Conservation (phyloP, 345 rosid genomes). For the Turritis glabra region DNA sequence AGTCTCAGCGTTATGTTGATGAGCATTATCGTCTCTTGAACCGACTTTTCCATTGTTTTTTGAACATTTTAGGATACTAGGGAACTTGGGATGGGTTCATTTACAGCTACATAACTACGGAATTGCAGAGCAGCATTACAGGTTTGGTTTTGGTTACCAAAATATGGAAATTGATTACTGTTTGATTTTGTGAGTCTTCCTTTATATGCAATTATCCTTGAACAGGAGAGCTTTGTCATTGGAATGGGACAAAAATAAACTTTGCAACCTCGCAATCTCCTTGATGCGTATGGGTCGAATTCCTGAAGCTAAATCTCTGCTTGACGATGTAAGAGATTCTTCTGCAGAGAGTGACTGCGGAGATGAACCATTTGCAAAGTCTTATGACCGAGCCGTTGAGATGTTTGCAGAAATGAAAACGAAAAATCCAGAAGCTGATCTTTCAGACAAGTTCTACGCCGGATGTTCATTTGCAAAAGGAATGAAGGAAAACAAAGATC, state of each 20-base stretch:
- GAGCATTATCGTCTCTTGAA: neutral
- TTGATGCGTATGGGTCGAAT: slow-evolving; percentile 71
- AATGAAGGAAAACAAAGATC: slow-evolving; percentile 32
- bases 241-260: slow-evolving; percentile 72
- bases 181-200: neutral
- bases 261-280: slow-evolving; percentile 74
- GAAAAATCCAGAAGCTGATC: slow-evolving; percentile 5
- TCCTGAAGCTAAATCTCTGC: slow-evolving; percentile 64
- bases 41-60: neutral
- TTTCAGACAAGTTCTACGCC: slow-evolving; percentile 25
- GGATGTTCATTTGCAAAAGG: slow-evolving; percentile 30
- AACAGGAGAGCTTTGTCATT: slow-evolving; percentile 62
- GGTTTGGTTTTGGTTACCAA: slow-evolving; percentile 38
- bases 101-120: slow-evolving; percentile 70
- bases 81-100: slow-evolving; percentile 91
- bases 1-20: neutral
- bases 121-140: slow-evolving; percentile 74
- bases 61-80: slow-evolving; percentile 54
- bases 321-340: slow-evolving; percentile 52
- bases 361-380: slow-evolving; percentile 64
- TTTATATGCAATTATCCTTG: neutral
- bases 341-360: slow-evolving; percentile 35
- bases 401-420: slow-evolving; percentile 53
- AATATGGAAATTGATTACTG: neutral
- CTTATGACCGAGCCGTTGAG: slow-evolving; percentile 62